Percentiles rank a stretch among this genome's conserved stretches.
phyloP scores from a whole-genome alignment of 176 grass and related monocot genomes.

The Pontederia crassipes region DNA sequence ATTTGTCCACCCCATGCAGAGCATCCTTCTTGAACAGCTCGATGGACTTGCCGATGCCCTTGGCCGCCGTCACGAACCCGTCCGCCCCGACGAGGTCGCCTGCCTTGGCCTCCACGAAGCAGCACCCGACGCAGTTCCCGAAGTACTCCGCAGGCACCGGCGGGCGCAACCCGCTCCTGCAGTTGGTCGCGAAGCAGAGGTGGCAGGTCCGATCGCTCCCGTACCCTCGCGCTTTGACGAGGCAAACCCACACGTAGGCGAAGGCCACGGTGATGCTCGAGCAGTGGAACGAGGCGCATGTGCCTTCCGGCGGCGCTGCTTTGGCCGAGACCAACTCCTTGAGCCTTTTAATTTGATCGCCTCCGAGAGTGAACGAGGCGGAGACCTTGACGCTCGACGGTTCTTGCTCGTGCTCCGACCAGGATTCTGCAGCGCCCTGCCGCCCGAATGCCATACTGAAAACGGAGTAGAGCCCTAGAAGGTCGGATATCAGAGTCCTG shows the following conservation, averaged over 20 bases:
- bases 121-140: too few species aligned
- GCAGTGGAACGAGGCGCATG: conserved; percentile 27
- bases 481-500: neutral
- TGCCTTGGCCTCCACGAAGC: too few species aligned
- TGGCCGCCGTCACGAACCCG: conserved; percentile 7
- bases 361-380: conserved; percentile 22
- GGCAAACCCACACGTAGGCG: conserved; percentile 30
- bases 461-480: neutral
- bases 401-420: too few species aligned
- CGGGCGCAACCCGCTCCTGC: conserved; percentile 20
- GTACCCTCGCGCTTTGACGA: conserved; percentile 12
- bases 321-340: conserved; percentile 12
- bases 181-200: conserved; percentile 21
- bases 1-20: neutral
- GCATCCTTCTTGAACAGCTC: too few species aligned
- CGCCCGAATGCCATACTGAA: neutral
- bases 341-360: conserved; percentile 6
- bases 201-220: neutral
- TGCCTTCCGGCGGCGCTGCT: neutral
- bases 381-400: neutral
- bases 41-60: conserved; percentile 11
- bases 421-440: neutral
- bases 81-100: conserved; percentile 13
- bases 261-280: conserved; percentile 23
- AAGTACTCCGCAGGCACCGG: too few species aligned